Base-by-base conservation (phyloP, 768 basidiomycete species). In the Scleroderma citrinum region DNA sequence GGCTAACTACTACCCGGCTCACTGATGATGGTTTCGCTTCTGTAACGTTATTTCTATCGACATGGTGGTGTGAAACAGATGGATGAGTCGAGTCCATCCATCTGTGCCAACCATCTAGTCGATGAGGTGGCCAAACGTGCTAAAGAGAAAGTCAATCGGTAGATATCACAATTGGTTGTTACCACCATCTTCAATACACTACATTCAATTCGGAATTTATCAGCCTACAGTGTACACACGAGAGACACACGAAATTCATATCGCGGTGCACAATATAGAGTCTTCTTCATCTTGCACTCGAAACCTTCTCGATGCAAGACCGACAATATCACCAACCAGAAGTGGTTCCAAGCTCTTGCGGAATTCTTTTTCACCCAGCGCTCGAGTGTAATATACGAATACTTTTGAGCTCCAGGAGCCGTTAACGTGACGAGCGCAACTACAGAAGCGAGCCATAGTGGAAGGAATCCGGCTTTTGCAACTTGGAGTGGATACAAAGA, bases 251-350 rank as follows among this genome's bases (percentile, higher is more conserved):
- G 8, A 29, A 29, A 29, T 8, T 8, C 8, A 29, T 29, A 29
- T 29, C 26, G 31, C 47, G 26, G 23, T 21, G 12, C 62, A 44
- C 13, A 65, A 11, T 2, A 38, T 14, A 23, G 13, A 39, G 24
- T 64, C 64, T n/a, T 55, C 52, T 3, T 48, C 24, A 24, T 63
- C 62, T 44, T 65, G 60, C 34, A 64, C 45, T 5, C 46, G 53
- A 39, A 64, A 63, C 29, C 37, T 21, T 8, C 48, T 39, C 11
- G 53, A 55, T 29, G 35, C 23, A 16, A 56, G 34, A 20, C 20
- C 26, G 19, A 53, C 32, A 14, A 44, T 49, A 13, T 54, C 64
- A 26, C 49, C 46, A 23, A 44, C 29, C n/a, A 40, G 14, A 21
- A 54, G 37, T 19, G 34, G 52, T 7, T 44, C 38, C 3, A 26